A percentile compares a stretch with the other conserved stretches of the same genome.
phyloP scores from a whole-genome alignment of 306 rosid species.

The Quercus aquifolioides region DNA sequence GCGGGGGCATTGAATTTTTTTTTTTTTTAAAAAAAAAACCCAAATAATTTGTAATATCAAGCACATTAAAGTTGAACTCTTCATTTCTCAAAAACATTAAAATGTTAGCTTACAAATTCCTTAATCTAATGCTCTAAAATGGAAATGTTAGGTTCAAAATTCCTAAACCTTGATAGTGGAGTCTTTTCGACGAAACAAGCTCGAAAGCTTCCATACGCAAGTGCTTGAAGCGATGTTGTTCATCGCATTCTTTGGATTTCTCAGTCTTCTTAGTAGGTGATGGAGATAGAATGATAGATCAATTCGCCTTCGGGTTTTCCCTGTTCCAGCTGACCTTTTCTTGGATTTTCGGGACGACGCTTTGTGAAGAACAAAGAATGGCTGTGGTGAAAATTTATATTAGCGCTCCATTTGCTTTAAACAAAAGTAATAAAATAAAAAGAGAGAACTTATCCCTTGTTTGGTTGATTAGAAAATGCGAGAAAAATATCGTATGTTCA shows the following conservation, averaged over 20 bases:
- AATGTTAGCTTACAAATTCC: too few species aligned
- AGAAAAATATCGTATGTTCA: not conserved
- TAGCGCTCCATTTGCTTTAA: slow-evolving; percentile 9
- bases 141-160: not conserved
- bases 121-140: too few species aligned
- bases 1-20: too few species aligned
- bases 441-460: not conserved
- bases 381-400: slow-evolving; percentile 38
- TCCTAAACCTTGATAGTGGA: slow-evolving; percentile 59
- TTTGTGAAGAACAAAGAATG: slow-evolving; percentile 74
- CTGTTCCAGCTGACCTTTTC: slow-evolving; percentile 32
- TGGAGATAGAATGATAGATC: slow-evolving; percentile 30
- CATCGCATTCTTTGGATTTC: slow-evolving; percentile 34
- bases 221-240: slow-evolving; percentile 20
- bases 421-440: not conserved
- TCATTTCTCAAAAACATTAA: not conserved
- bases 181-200: slow-evolving; percentile 66
- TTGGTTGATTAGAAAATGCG: not conserved
- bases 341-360: slow-evolving; percentile 41
- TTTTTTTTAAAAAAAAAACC: not conserved
- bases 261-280: slow-evolving; percentile 23
- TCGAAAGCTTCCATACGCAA: slow-evolving; percentile 49
- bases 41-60: not conserved
- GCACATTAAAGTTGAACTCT: too few species aligned
- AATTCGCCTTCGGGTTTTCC: slow-evolving; percentile 43